phyloP scores from a whole-genome alignment of 768 basidiomycete species.

The Lactarius hengduanensis region DNA sequence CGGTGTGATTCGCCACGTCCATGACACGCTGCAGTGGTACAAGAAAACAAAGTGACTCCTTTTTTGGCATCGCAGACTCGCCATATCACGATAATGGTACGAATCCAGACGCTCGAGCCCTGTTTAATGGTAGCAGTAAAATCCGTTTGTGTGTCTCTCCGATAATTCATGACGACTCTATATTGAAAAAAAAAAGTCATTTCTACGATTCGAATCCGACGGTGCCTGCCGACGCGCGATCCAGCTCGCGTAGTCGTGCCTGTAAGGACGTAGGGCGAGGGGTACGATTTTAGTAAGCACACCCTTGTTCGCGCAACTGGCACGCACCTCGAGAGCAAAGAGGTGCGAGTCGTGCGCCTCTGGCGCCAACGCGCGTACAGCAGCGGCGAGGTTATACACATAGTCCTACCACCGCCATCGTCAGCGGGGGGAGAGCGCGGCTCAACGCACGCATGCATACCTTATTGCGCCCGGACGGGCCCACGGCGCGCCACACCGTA shows the following conservation, averaged over 20 bases:
- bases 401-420: slow-evolving; percentile 61
- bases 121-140: neutral
- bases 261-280: neutral
- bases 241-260: slow-evolving; percentile 23
- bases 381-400: slow-evolving; percentile 70
- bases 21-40: slow-evolving; percentile 4
- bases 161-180: neutral
- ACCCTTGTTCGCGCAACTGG: neutral
- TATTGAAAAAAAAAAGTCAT: neutral
- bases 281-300: neutral
- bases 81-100: neutral
- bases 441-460: slow-evolving; percentile 37
- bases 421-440: neutral
- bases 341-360: slow-evolving; percentile 75
- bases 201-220: neutral
- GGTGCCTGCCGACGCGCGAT: neutral
- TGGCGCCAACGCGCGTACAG: slow-evolving; percentile 72
- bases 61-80: neutral
- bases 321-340: slow-evolving; percentile 69
- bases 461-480: slow-evolving; percentile 91
- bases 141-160: neutral
- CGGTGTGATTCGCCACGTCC: slow-evolving; percentile 6
- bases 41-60: slow-evolving; percentile 57
- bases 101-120: neutral
- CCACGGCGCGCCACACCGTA: slow-evolving; percentile 70